Evolutionary conservation across 768 basidiomycete genomes (phyloP).

Genomic region (Russula virescens): DNA sequence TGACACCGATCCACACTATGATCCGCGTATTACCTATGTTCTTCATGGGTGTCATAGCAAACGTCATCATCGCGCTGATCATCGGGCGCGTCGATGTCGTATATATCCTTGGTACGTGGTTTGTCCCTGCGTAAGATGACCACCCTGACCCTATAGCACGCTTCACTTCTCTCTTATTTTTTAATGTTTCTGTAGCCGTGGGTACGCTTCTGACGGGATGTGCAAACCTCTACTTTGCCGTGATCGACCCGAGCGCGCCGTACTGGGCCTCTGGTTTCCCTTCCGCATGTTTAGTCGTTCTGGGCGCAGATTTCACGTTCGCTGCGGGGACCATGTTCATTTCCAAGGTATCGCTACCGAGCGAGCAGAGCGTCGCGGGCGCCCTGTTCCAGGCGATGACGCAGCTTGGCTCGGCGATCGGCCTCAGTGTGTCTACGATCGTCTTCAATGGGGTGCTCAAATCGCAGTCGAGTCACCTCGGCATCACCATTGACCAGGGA

Average conservation of each 20-base stretch:
- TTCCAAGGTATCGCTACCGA: slow-evolving; percentile 55
- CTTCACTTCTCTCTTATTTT: neutral
- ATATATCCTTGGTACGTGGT: slow-evolving; percentile 47
- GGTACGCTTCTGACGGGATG: slow-evolving; percentile 55
- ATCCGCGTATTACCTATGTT: slow-evolving; percentile 68
- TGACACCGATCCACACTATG: slow-evolving; percentile 55
- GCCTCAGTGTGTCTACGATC: slow-evolving; percentile 66
- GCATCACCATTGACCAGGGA: slow-evolving; percentile 30
- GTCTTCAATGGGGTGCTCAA: slow-evolving; percentile 54
- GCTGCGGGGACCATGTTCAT: slow-evolving; percentile 69
- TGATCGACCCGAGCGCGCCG: slow-evolving; percentile 48
- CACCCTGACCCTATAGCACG: neutral
- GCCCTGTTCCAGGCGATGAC: slow-evolving; percentile 77
- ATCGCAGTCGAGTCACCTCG: slow-evolving; percentile 30
- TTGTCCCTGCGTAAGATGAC: neutral
- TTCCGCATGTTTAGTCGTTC: slow-evolving; percentile 53
- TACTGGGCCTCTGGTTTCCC: slow-evolving; percentile 81
- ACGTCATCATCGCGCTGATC: slow-evolving; percentile 56
- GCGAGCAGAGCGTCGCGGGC: slow-evolving; percentile 73
- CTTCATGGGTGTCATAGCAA: slow-evolving; percentile 57
- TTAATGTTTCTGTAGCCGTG: slow-evolving; percentile 29
- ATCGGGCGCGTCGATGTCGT: slow-evolving; percentile 51
- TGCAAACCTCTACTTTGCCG: slow-evolving; percentile 61
- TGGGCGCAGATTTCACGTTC: slow-evolving; percentile 77
- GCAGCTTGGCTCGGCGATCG: slow-evolving; percentile 67